A percentile compares a stretch with the other conserved stretches of the same genome.
Evolutionary conservation across 1,284 basidiomycete genomes (phyloP).

Genomic region (Meira nashicola): DNA sequence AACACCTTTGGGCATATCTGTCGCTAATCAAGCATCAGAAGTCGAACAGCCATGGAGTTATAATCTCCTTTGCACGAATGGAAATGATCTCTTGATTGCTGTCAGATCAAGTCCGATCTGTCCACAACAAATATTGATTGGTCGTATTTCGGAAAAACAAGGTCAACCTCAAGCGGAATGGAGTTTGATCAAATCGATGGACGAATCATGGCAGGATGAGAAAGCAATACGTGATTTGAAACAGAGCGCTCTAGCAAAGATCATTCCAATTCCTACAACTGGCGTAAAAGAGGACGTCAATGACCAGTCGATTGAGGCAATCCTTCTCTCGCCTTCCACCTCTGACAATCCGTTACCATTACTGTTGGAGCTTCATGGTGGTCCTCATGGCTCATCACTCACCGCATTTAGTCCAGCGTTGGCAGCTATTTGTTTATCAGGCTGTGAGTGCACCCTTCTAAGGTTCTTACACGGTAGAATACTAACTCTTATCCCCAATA

Average conservation of each 20-base stretch:
- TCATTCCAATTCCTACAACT: too few relatives aligned
- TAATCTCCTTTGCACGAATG: constrained; percentile 8
- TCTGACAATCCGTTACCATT: too few relatives aligned
- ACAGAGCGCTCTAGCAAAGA: too few relatives aligned
- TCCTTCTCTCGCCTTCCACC: too few relatives aligned
- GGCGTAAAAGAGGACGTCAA: too few relatives aligned
- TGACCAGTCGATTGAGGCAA: too few relatives aligned
- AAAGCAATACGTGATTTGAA: too few relatives aligned
- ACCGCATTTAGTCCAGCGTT: constrained; percentile 45
- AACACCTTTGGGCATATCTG: background rate
- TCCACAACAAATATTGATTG: constrained; percentile 6
- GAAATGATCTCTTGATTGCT: background rate
- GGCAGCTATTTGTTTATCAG: constrained; percentile 13
- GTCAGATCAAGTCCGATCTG: background rate
- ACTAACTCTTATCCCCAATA: background rate
- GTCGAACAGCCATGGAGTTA: constrained; percentile 2
- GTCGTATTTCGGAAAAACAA: background rate
- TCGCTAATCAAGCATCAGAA: background rate
- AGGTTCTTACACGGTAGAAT: background rate
- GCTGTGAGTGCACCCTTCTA: constrained; percentile 8
- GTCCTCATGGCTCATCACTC: constrained; percentile 61
- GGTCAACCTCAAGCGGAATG: background rate
- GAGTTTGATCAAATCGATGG: background rate
- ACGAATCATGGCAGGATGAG: constrained; percentile 2
- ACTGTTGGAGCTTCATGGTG: constrained; percentile 58